A percentile compares a stretch with the other conserved stretches of the same genome.
Conservation (phyloP, 371 early-diverging fungal genomes). For the Rhizopus sp. region DNA sequence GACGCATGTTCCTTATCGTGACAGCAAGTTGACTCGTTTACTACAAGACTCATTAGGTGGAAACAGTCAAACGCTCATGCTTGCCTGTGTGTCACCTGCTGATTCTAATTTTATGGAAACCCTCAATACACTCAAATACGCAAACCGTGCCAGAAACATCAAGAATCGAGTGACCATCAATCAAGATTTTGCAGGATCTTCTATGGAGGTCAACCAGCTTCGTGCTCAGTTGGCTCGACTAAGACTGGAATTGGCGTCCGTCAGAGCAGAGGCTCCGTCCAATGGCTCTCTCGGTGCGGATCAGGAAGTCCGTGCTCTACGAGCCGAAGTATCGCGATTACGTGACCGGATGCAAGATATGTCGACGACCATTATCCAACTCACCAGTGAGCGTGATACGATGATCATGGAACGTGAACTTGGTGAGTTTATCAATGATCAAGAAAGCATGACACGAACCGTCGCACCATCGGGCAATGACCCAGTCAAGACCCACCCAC, state of each 20-base stretch:
- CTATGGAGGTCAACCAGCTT: conserved; percentile 69
- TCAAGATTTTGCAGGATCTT: conserved; percentile 65
- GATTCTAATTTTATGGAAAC: conserved; percentile 87
- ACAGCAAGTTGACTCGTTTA: conserved; percentile 97
- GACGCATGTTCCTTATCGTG: conserved; percentile 93
- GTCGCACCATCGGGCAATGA: background rate
- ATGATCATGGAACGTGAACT: conserved; percentile 59
- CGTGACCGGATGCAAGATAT: conserved; percentile 58
- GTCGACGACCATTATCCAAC: conserved; percentile 50
- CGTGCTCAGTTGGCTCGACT: conserved; percentile 75
- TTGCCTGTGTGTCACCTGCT: conserved; percentile 89
- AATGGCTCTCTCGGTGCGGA: conserved; percentile 16
- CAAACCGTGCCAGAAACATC: conserved; percentile 86
- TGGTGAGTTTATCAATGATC: conserved; percentile 35
- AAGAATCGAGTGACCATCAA: conserved; percentile 83
- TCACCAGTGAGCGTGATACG: conserved; percentile 66
- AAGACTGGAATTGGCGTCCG: conserved; percentile 60
- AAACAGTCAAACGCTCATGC: conserved; percentile 89
- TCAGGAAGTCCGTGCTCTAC: conserved; percentile 50
- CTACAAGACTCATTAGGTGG: conserved; percentile 98
- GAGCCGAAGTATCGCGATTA: conserved; percentile 51
- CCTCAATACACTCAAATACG: conserved; percentile 90
- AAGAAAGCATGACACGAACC: conserved; percentile 1
- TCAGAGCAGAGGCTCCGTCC: conserved; percentile 39
- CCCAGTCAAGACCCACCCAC: conserved; percentile 44